Conservation (phyloP, 257 asterid species). For the Penstemon barbatus region DNA sequence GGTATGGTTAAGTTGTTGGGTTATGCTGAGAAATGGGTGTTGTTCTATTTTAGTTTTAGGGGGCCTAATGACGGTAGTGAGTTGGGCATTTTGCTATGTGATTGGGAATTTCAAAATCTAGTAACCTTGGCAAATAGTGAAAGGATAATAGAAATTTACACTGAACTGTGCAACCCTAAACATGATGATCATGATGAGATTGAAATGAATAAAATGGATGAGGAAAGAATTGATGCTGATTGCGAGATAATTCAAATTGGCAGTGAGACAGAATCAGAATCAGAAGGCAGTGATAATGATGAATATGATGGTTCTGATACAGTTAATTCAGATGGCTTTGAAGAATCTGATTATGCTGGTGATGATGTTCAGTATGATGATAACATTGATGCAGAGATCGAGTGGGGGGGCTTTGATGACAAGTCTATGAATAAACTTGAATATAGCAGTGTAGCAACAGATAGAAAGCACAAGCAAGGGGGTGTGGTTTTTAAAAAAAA, state of each 20-base stretch:
- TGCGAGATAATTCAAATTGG: not conserved
- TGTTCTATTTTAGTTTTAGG: not conserved
- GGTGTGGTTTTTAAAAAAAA: no score
- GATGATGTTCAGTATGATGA: not conserved
- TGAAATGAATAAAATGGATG: not conserved
- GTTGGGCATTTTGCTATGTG: not conserved
- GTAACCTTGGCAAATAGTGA: not conserved
- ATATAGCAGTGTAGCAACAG: not conserved
- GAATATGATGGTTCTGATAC: not conserved
- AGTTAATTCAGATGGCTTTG: not conserved
- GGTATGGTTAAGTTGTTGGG: not conserved
- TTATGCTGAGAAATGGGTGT: not conserved
- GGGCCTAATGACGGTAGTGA: not conserved
- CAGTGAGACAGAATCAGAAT: not conserved
- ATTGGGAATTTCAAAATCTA: not conserved
- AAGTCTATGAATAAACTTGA: not conserved
- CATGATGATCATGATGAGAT: not conserved
- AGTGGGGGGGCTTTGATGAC: not conserved
- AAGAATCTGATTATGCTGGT: not conserved
- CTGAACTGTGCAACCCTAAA: not conserved
- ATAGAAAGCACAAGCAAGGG: not conserved
- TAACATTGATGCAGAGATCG: not conserved
- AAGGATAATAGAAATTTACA: no score
- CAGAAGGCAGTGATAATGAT: not conserved
- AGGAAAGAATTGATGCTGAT: not conserved